Base-by-base conservation (phyloP, 2,329 filamentous ascomycete genomes). In the Cladosporium sp. region DNA sequence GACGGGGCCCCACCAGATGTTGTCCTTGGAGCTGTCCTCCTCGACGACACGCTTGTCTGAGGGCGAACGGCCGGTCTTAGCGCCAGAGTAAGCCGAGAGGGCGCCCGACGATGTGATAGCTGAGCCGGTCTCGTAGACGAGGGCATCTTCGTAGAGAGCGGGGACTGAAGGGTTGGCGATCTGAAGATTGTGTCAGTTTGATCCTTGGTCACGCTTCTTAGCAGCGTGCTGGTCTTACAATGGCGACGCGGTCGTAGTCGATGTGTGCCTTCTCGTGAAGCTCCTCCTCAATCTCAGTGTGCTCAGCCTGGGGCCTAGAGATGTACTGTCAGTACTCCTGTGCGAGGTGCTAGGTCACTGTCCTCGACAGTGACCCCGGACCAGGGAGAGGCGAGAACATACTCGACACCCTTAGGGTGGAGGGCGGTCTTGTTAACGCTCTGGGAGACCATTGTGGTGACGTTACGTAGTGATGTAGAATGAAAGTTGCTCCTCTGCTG, bases 1-100 rank as follows among this genome's bases (percentile, higher is more conserved):
- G 67, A 99, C 94, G 57, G 94, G 93, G 71, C 94, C 94, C 94
- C 94, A 97, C 94, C 94, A 99, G 71, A 99, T 84, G 61, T 99
- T 86, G 58, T 94, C 87, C 75, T 96, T 87, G 64, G 94, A 97
- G 62, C 85, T 81, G 60, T 87, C 80, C 77, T 99, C 94, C 80
- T 95, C 86, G 73, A 99, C 94, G 73, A 99, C 90, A 75, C 94
- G 88, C 87, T 99, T 99, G 80, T 99, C 94, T 57, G 90, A 87
- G 22, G 94, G 94, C 61, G 94, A 99, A 65, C 94, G 91, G 62
- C 94, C 94, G 61, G 94, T 99, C 85, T 99, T 99, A 70, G 91
- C 90, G 70, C 94, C 94, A 47, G 94, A 97, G 83, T 97, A 99
- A 72, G 94, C 94, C 63, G 91, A 97, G 72, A 99, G 81, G 62